A percentile compares a stretch with the other conserved stretches of the same genome.
phyloP scores from a whole-genome alignment of 805 yeast genomes.

The Metschnikowia gruessii region DNA sequence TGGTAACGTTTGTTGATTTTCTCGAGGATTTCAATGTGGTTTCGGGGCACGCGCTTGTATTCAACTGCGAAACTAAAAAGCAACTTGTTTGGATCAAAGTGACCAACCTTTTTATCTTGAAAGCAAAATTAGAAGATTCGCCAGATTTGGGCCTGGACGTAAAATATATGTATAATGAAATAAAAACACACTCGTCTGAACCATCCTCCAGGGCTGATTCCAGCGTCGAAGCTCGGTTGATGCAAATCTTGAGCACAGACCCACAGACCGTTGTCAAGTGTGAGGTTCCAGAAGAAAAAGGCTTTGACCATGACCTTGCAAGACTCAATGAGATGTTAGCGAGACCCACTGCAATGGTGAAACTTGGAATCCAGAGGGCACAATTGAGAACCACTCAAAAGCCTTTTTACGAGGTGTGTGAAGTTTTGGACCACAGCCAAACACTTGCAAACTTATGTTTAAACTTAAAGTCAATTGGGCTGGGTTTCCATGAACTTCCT shows the following conservation, averaged over 20 bases:
- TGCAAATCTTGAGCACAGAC: slow-evolving; percentile 5
- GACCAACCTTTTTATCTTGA: slow-evolving; percentile 10
- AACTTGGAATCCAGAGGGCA: slow-evolving; percentile 40
- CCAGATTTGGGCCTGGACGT: background rate
- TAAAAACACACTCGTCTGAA: background rate
- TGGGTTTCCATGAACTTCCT: slow-evolving; percentile 17
- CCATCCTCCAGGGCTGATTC: background rate
- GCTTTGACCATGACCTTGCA: slow-evolving; percentile 16
- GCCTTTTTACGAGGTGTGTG: slow-evolving; percentile 53
- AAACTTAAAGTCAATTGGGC: slow-evolving; percentile 16
- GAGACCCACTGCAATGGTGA: slow-evolving; percentile 39
- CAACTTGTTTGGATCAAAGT: slow-evolving; percentile 13
- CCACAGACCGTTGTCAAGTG: slow-evolving; percentile 7
- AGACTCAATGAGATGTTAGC: slow-evolving; percentile 22
- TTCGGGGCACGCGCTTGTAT: slow-evolving; percentile 15
- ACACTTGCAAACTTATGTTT: slow-evolving; percentile 21
- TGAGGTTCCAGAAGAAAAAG: slow-evolving; percentile 7
- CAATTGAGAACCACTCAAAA: slow-evolving; percentile 34
- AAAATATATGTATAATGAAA: background rate
- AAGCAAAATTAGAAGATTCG: background rate
- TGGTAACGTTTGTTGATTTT: slow-evolving; percentile 5
- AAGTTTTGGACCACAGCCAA: slow-evolving; percentile 34
- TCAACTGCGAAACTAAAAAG: background rate
- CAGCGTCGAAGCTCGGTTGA: slow-evolving; percentile 2
- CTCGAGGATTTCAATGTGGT: slow-evolving; percentile 15